Base-by-base conservation (phyloP, 129 eudicot species). In the Sambucus nigra region DNA sequence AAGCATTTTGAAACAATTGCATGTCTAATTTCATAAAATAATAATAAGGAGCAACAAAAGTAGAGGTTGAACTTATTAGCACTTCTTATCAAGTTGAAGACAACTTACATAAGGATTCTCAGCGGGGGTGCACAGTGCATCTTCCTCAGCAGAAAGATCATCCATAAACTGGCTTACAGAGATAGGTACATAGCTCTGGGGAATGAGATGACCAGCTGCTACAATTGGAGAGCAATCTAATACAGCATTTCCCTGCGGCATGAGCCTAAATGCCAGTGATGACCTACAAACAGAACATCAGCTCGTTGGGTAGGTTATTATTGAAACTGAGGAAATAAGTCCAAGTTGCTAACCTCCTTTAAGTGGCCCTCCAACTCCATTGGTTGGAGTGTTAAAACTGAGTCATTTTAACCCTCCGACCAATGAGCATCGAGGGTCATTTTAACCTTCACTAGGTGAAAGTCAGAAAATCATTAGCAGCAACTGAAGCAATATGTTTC, bases 101-200 rank as follows among this genome's bases (percentile, higher is more conserved):
- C 31, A 49, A 55, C 98, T 81, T 85, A 85, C 98, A 70, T 57
- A 68, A 52, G 67, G 60, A 78, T 60, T 81, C 55, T 91, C 94
- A 58, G 76, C 35, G 54, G 53, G 69, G 72, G 61, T 80, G 70
- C 76, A 68, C 15, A 70, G 45, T 47, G 57, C 65, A 25, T 91
- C 94, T 70, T 79, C 94, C 51, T 85, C 95, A 22, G 86, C 86
- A 68, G 95, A 82, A 72, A 91, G 95, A 56, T 85, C 95, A 72
- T 91, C 98, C 95, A 91, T 79, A 70, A 91, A 91, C 84, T 82
- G 98, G 76, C 89, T 91, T 42, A 91, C 94, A 66, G 98, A 81
- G 38, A 91, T 65, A 53, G 95, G 98, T 68, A 79, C 82, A 63
- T 85, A 91, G 74, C 95, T 91, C 64, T 91, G 95, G 51, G 95